Evolutionary conservation across 2,329 filamentous ascomycete species (phyloP).

Genomic region (Bipolaris gigantea): DNA sequence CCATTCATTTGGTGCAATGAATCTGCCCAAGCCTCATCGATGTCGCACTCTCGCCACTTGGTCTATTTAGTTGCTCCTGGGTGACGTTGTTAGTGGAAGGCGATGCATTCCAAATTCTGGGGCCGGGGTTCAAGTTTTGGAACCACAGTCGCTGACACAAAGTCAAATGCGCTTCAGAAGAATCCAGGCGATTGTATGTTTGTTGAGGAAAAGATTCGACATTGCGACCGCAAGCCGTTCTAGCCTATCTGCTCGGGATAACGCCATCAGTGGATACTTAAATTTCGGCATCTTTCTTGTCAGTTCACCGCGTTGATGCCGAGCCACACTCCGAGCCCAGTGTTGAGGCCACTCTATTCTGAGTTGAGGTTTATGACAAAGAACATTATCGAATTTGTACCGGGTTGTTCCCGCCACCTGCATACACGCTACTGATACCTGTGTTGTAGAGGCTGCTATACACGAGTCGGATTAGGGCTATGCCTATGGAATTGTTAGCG

Average conservation of each 20-base stretch:
- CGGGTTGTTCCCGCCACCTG: not conserved
- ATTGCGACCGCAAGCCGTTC: not conserved
- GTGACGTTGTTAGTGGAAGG: not conserved
- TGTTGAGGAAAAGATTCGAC: not conserved
- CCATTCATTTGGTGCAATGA: conserved; percentile 2
- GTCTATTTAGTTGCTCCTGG: not conserved
- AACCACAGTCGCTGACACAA: not conserved
- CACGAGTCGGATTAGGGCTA: too few relatives aligned
- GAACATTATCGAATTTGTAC: not conserved
- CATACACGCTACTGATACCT: not conserved
- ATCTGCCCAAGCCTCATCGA: not conserved
- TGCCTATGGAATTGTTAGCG: not conserved
- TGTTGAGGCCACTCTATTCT: not conserved
- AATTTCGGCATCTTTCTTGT: not conserved
- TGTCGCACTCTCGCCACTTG: not conserved
- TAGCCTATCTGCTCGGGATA: not conserved
- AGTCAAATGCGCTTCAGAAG: not conserved
- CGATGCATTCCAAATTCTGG: not conserved
- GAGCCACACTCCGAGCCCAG: not conserved
- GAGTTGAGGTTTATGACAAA: not conserved
- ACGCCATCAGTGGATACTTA: conserved; percentile 1
- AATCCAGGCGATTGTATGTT: not conserved
- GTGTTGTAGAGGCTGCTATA: too few relatives aligned
- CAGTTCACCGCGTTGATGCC: not conserved
- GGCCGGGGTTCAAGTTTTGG: too few relatives aligned